Percentiles rank a stretch among this genome's conserved stretches.
These are phyloP conservation scores for Coniella lustricola DNA, from an alignment of 2,329 filamentous ascomycete species.

Conservation along the genomic window DNA sequence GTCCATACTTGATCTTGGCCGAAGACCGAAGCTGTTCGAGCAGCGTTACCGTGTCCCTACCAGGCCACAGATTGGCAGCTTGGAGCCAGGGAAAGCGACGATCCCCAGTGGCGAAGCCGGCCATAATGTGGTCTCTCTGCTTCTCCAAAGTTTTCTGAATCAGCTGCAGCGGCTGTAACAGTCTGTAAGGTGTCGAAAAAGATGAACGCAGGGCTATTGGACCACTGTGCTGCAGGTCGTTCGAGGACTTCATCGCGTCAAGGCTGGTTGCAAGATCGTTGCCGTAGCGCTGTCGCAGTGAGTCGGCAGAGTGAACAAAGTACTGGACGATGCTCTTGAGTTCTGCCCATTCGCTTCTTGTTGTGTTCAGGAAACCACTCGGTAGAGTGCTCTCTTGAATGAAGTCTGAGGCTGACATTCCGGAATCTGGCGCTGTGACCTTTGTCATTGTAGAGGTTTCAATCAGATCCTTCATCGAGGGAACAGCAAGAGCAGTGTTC, in stretches of 20 bases:
- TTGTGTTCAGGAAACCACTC: too few relatives aligned
- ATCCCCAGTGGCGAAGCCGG: background rate
- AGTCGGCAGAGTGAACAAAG: background rate
- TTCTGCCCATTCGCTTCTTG: background rate
- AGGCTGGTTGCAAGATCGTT: background rate
- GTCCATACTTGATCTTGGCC: constrained; percentile 22
- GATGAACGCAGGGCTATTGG: background rate
- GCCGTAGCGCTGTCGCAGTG: background rate
- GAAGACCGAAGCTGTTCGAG: constrained; percentile 40
- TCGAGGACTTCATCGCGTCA: background rate
- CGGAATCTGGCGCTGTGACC: background rate
- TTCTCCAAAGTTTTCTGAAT: background rate
- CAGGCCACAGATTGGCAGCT: constrained; percentile 37
- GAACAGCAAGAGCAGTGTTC: background rate
- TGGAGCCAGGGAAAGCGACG: constrained; percentile 31
- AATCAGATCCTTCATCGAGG: background rate
- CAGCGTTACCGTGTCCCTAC: constrained; percentile 33
- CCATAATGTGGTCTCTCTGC: background rate
- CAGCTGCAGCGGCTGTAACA: background rate
- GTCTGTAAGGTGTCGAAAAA: background rate
- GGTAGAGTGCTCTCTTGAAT: background rate
- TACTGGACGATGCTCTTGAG: background rate
- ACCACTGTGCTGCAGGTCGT: background rate
- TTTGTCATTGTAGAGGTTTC: background rate
- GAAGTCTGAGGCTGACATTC: background rate